Evolutionary conservation across 768 basidiomycete genomes (phyloP).

Genomic region (Gloeophyllum trabeum): DNA sequence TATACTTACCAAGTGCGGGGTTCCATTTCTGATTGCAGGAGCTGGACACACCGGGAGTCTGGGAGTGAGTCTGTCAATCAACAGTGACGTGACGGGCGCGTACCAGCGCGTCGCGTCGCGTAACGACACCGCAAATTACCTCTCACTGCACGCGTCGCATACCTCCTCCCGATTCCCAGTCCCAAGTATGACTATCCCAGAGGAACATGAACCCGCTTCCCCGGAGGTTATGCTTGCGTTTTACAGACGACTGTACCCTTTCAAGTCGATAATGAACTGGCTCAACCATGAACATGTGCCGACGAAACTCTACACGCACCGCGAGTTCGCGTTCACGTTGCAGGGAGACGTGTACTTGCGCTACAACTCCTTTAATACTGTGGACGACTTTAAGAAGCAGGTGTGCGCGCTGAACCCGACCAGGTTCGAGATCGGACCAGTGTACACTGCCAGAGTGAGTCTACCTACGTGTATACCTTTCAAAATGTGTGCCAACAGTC

Average conservation of each 20-base stretch:
- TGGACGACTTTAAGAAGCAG: conserved; percentile 88
- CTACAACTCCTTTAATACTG: conserved; percentile 81
- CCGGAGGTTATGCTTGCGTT: conserved; percentile 67
- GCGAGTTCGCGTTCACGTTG: conserved; percentile 94
- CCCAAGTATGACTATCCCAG: too few species aligned
- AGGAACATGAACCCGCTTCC: conserved; percentile 15
- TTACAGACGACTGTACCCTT: conserved; percentile 89
- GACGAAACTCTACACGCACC: conserved; percentile 75
- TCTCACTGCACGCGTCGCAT: too few species aligned
- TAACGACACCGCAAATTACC: too few species aligned
- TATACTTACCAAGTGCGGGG: too few species aligned
- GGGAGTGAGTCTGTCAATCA: too few species aligned
- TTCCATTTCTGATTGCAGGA: too few species aligned
- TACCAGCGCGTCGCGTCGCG: too few species aligned
- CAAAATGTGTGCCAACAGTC: too few species aligned
- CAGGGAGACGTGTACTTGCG: conserved; percentile 86
- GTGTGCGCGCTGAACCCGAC: conserved; percentile 76
- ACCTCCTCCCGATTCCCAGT: too few species aligned
- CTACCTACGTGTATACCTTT: too few species aligned
- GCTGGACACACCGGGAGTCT: too few species aligned
- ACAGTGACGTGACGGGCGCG: too few species aligned
- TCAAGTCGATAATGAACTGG: conserved; percentile 92
- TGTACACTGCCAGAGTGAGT: conserved; percentile 79
- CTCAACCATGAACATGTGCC: conserved; percentile 84
- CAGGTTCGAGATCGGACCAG: conserved; percentile 94